Evolutionary conservation across 257 asterid genomes (phyloP).

Genomic region (Dorcoceras hygrometricum): DNA sequence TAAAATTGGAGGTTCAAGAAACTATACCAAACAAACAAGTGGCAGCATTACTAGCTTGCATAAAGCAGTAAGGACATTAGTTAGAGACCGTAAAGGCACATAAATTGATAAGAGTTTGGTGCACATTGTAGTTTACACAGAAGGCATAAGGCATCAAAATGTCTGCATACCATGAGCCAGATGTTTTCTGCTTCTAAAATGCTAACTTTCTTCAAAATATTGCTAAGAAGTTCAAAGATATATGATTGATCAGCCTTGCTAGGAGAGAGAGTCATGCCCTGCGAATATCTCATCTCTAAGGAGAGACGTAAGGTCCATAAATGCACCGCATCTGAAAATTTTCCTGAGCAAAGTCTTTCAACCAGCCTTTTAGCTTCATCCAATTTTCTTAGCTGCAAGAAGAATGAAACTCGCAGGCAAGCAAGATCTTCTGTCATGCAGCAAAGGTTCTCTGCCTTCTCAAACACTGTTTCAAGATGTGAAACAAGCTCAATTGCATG

Average conservation of each 20-base stretch:
- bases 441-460: constrained; percentile 60
- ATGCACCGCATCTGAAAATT: constrained; percentile 47
- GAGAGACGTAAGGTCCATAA: constrained; percentile 72
- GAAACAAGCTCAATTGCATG: constrained; percentile 46
- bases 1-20: not conserved
- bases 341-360: constrained; percentile 59
- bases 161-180: constrained; percentile 80
- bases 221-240: constrained; percentile 50
- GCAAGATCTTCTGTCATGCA: constrained; percentile 77
- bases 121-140: not conserved
- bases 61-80: constrained; percentile 7
- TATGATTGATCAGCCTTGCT: constrained; percentile 43
- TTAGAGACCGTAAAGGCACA: constrained; percentile 1
- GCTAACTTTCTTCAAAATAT: constrained; percentile 47
- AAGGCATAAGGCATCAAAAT: constrained; percentile 13
- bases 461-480: constrained; percentile 57
- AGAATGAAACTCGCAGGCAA: constrained; percentile 60
- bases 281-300: constrained; percentile 44
- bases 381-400: constrained; percentile 52
- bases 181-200: constrained; percentile 63
- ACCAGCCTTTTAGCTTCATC: constrained; percentile 56
- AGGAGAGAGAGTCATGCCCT: constrained; percentile 33
- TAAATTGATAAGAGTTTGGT: not conserved
- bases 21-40: constrained; percentile 14
- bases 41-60: not conserved